Percentiles rank a stretch among this genome's conserved stretches.
Evolutionary conservation across 2,329 filamentous ascomycete genomes (phyloP).

Genomic region (Colletotrichum sp.): DNA sequence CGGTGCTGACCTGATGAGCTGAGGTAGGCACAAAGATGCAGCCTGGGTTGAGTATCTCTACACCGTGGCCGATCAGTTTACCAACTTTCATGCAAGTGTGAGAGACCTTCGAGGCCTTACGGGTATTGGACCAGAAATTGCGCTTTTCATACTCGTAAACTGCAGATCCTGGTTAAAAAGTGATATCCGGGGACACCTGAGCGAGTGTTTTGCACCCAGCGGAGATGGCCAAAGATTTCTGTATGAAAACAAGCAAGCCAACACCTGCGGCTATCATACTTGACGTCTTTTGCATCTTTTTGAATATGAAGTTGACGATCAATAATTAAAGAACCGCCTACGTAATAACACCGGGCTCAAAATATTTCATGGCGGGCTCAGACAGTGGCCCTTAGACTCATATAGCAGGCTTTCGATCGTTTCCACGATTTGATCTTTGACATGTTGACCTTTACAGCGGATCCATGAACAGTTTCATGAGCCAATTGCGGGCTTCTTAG

Average conservation of each 20-base stretch:
- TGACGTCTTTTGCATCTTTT: background rate
- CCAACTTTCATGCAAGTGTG: too few relatives aligned
- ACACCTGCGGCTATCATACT: fast-evolving
- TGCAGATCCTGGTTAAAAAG: background rate
- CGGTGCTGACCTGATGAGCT: background rate
- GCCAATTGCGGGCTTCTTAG: background rate
- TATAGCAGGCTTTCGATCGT: too few relatives aligned
- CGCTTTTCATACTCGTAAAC: background rate
- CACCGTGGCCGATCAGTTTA: background rate
- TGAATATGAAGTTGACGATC: too few relatives aligned
- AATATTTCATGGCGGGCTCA: too few relatives aligned
- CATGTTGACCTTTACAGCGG: background rate
- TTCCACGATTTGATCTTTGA: too few relatives aligned
- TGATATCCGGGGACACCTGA: background rate
- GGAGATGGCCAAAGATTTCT: background rate
- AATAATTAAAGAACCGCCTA: too few relatives aligned
- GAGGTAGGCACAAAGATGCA: background rate
- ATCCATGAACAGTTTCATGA: background rate
- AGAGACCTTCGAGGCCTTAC: background rate
- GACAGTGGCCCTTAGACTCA: too few relatives aligned
- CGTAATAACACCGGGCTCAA: too few relatives aligned
- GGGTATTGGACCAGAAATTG: background rate
- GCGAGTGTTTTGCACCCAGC: background rate
- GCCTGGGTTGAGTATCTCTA: background rate
- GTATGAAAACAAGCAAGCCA: background rate